phyloP scores from a whole-genome alignment of 2,329 filamentous ascomycete species.

The Neofusicoccum umdonicola region DNA sequence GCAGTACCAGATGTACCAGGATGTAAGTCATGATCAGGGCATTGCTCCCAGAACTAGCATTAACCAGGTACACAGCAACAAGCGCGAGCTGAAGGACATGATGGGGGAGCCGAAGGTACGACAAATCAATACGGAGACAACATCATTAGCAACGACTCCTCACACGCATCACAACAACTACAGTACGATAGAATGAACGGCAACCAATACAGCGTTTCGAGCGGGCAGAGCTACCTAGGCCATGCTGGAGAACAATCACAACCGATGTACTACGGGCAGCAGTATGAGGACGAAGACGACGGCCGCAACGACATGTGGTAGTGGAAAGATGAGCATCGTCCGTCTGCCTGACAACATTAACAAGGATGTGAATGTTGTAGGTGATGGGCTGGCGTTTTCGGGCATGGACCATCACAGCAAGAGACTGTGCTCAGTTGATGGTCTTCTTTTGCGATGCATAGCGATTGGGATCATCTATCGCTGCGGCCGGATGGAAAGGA shows the following conservation, averaged over 20 bases:
- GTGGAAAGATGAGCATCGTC: neutral
- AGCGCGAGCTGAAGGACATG: slow-evolving; percentile 22
- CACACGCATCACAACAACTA: slow-evolving; percentile 22
- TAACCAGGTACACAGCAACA: slow-evolving; percentile 22
- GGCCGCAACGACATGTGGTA: slow-evolving; percentile 41
- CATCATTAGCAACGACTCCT: slow-evolving; percentile 12
- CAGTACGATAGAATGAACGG: slow-evolving; percentile 29
- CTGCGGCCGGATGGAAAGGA: neutral
- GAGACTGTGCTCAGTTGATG: neutral
- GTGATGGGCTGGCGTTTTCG: neutral
- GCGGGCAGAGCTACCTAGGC: slow-evolving; percentile 36
- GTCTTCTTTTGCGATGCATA: slow-evolving; percentile 14
- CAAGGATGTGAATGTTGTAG: neutral
- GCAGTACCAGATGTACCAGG: slow-evolving; percentile 40
- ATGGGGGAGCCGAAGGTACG: slow-evolving; percentile 26
- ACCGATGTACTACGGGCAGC: slow-evolving; percentile 25
- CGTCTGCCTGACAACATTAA: neutral
- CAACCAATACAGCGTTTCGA: slow-evolving; percentile 36
- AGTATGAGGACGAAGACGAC: slow-evolving; percentile 22
- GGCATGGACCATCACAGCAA: neutral
- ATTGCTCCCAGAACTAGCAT: neutral
- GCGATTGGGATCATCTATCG: slow-evolving; percentile 4
- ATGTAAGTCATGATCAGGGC: slow-evolving; percentile 20
- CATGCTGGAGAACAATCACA: slow-evolving; percentile 20
- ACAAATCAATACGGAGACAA: slow-evolving; percentile 19